These are phyloP conservation scores for Magnolia officinalis DNA, from an alignment of 164 flowering plant genomes.

Conservation along the genomic window DNA sequence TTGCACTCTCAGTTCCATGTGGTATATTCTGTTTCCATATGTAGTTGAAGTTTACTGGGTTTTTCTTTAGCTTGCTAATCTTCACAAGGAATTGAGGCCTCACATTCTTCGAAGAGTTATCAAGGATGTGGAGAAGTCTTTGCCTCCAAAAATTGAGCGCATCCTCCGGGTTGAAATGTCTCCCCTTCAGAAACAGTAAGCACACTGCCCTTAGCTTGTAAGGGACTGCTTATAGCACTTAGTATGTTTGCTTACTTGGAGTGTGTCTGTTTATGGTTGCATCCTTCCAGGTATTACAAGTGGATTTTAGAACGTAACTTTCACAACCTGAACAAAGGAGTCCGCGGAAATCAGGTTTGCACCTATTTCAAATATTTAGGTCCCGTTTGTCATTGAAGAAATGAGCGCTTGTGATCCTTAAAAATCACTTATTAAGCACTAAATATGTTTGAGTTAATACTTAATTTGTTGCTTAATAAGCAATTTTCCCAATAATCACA, in stretches of 20 bases:
- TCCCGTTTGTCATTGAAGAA: background rate
- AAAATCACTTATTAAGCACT: too few relatives aligned
- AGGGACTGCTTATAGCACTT: background rate
- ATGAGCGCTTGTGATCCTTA: too few relatives aligned
- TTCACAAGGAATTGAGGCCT: constrained; percentile 95
- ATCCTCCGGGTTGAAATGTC: constrained; percentile 99
- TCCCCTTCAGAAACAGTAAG: constrained; percentile 98
- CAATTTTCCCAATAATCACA: too few relatives aligned
- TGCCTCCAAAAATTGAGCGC: constrained; percentile 98
- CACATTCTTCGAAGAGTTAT: constrained; percentile 96
- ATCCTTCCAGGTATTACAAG: constrained; percentile 73
- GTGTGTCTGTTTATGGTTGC: constrained; percentile 3
- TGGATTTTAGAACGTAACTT: constrained; percentile 99
- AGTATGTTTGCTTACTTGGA: constrained; percentile 4
- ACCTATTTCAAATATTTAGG: background rate
- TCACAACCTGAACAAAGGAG: constrained; percentile 95
- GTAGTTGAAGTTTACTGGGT: constrained; percentile 9
- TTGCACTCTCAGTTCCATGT: background rate
- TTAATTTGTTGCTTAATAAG: too few relatives aligned
- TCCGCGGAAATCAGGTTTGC: constrained; percentile 94
- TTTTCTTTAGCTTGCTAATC: constrained; percentile 77
- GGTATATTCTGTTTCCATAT: background rate
- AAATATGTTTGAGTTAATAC: too few relatives aligned
- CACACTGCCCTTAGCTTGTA: constrained; percentile 6
- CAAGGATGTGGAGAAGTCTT: constrained; percentile 98